Evolutionary conservation across 352 stramenopile species (phyloP).

Genomic region (Elongisporangium undulatum): DNA sequence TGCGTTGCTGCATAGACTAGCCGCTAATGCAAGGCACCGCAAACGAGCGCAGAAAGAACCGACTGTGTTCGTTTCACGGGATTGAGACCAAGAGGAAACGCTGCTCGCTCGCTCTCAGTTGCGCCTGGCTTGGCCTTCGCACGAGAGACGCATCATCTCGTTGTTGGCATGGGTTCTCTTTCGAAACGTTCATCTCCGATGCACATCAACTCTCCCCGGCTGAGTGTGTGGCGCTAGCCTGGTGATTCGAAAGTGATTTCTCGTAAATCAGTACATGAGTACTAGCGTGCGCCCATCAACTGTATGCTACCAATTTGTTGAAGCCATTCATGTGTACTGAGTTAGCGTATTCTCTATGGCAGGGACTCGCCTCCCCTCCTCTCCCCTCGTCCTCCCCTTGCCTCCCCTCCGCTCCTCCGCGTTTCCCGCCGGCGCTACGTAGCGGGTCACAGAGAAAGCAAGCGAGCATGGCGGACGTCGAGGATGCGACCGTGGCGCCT

Average conservation of each 20-base stretch:
- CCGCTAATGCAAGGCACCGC: not conserved
- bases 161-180: not conserved
- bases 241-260: not conserved
- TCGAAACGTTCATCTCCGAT: not conserved
- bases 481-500: not conserved
- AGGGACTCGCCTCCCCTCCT: not conserved
- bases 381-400: not conserved
- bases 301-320: not conserved
- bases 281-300: not conserved
- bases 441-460: not conserved
- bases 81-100: not conserved
- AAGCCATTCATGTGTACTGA: not conserved
- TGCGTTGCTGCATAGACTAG: not conserved
- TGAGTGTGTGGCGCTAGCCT: not conserved
- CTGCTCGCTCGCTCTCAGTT: not conserved
- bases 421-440: not conserved
- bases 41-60: not conserved
- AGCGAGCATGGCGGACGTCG: not conserved
- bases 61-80: not conserved
- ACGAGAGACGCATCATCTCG: not conserved
- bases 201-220: not conserved
- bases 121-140: not conserved
- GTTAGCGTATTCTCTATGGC: not conserved
- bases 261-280: not conserved
- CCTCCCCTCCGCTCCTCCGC: not conserved